Evolutionary conservation across 257 asterid genomes (phyloP), one percentile per base, ranked within the genome.

Genomic region (Plectranthus barbatus): DNA sequence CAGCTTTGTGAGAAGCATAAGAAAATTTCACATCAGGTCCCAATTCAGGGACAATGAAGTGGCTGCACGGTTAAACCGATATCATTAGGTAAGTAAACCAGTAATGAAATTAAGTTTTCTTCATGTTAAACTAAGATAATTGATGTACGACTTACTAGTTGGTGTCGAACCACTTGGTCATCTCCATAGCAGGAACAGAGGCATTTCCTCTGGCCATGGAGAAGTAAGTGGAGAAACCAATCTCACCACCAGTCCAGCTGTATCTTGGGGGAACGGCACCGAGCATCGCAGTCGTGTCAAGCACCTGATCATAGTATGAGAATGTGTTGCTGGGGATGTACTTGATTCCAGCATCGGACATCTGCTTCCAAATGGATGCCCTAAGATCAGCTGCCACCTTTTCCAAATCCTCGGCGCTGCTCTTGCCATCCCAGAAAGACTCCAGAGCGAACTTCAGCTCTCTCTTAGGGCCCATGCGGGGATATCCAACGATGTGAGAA

Each of bases 201-300:
- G 94, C 95, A 77, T 90, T 90, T 72, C 97, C 97, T 80, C 97
- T 87, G 70, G 97, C 97, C 97, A 90, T 90, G 60, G 97, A 90
- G 82, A 90, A 90, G 80, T 87, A 90, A 50, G 90, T 83, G 68
- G 87, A 83, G 42, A 77, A 79, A 36, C 90, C 92, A 56, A 90
- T 83, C 87, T 90, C 97, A 37, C 86, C 95, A 55, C 95, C 90
- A 15, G 73, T 79, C 92, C 91, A 90, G 70, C 76, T 84, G 83
- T 90, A 90, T 76, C 97, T 83, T 0, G 85, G 68, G 9, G 97
- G 97, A 60, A 90, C 95, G 0, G 97, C 97, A 34, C 97, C 97
- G 23, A 89, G 89, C 94, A 84, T 81, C 2, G 95, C 86, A 4
- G 92, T 81, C 0, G 97, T 83, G 47, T 89, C 97, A 37, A 89